These are phyloP conservation scores for Fusarium bulbicola DNA, from an alignment of 2,329 filamentous ascomycete species.

Conservation along the genomic window DNA sequence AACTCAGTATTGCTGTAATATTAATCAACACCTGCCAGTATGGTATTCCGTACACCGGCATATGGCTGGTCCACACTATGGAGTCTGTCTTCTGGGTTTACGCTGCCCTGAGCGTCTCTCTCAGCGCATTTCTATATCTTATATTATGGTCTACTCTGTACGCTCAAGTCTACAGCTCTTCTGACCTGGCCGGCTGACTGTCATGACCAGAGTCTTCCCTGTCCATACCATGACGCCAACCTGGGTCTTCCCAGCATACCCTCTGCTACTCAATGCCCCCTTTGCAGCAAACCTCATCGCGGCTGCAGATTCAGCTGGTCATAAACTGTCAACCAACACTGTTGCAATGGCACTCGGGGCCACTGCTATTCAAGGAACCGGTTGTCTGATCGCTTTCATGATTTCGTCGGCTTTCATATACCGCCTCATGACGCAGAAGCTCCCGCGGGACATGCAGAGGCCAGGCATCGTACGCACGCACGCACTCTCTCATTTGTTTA, in stretches of 20 bases:
- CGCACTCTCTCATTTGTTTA: no score
- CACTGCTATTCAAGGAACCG: constrained; percentile 62
- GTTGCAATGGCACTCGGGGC: constrained; percentile 60
- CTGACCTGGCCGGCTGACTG: neutral
- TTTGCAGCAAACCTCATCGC: constrained; percentile 70
- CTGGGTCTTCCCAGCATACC: constrained; percentile 89
- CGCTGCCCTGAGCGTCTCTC: constrained; percentile 70
- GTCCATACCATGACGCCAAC: constrained; percentile 87
- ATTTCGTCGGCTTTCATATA: constrained; percentile 87
- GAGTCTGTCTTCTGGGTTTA: constrained; percentile 80
- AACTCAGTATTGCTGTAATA: constrained; percentile 73
- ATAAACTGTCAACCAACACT: constrained; percentile 47
- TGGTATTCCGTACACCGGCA: constrained; percentile 67
- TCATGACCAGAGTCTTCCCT: constrained; percentile 57
- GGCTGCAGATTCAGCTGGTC: constrained; percentile 45
- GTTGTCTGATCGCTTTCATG: constrained; percentile 72
- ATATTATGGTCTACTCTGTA: constrained; percentile 72
- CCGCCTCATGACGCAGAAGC: constrained; percentile 86
- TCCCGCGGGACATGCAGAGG: constrained; percentile 77
- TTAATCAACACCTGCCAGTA: constrained; percentile 83
- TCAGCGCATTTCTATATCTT: constrained; percentile 77
- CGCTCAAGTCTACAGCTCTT: constrained; percentile 20
- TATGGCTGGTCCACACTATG: constrained; percentile 70
- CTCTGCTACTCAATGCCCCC: constrained; percentile 78
- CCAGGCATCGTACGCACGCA: constrained; percentile 70